phyloP scores from a whole-genome alignment of 2,329 filamentous ascomycete genomes.

The Arachnomyces sp. region DNA sequence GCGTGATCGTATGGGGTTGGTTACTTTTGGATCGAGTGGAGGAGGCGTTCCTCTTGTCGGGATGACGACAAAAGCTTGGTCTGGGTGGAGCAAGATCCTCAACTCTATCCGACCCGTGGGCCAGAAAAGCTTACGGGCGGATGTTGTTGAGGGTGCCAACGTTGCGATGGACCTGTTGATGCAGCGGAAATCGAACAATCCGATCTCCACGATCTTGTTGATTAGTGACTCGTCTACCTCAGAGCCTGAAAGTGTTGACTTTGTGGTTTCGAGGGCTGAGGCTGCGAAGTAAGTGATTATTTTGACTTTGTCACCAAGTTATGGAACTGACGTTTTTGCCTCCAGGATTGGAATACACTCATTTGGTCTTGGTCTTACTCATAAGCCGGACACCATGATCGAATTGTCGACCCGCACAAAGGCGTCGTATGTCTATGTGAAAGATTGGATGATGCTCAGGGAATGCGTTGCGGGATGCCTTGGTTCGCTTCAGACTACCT shows the following conservation, averaged over 20 bases:
- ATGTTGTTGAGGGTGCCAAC: conserved; percentile 95
- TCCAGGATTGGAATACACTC: conserved; percentile 84
- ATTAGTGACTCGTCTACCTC: conserved; percentile 97
- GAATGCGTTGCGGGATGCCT: conserved; percentile 92
- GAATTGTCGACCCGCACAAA: conserved; percentile 92
- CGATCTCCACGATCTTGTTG: conserved; percentile 86
- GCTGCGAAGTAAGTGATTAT: conserved; percentile 70
- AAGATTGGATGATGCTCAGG: conserved; percentile 99
- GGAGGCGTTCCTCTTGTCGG: conserved; percentile 93
- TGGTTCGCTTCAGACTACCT: conserved; percentile 82
- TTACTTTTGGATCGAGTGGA: conserved; percentile 90
- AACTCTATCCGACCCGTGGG: conserved; percentile 85
- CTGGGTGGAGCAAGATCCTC: conserved; percentile 79
- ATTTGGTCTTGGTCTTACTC: conserved; percentile 89
- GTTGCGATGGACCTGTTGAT: conserved; percentile 97
- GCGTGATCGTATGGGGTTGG: conserved; percentile 89
- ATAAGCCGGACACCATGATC: conserved; percentile 98
- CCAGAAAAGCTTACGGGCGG: conserved; percentile 91
- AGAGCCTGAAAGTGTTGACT: conserved; percentile 91
- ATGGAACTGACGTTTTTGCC: conserved; percentile 17
- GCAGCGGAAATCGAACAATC: conserved; percentile 94
- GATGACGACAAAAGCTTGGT: conserved; percentile 94
- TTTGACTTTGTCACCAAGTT: conserved; percentile 1
- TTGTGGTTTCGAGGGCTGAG: conserved; percentile 92
- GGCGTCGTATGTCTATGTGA: conserved; percentile 95